A percentile compares a stretch with the other conserved stretches of the same genome.
Conservation (phyloP, 1,284 basidiomycete species). For the Porogramme epimiltina region DNA sequence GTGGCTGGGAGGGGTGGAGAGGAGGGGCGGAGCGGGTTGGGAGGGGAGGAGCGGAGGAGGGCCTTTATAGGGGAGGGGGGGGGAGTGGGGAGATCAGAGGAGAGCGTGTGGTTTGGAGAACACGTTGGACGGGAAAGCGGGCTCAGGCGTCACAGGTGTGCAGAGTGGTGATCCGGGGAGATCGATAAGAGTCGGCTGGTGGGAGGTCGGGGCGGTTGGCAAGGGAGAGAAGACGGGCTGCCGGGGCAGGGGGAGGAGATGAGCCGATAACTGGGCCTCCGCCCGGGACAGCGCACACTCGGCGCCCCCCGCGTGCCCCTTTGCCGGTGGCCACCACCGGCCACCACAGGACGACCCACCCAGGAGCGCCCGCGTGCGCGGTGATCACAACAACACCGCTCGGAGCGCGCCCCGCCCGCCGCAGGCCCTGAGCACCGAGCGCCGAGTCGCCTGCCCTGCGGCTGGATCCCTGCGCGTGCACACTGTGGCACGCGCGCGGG, state of each 20-base stretch:
- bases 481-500: background rate
- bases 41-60: background rate
- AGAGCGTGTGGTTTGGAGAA: conserved; percentile 14
- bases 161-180: conserved; percentile 29
- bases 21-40: conserved; percentile 22
- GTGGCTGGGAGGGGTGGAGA: conserved; percentile 2
- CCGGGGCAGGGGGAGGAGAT: conserved; percentile 22
- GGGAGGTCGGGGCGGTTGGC: no score
- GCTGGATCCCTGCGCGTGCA: background rate
- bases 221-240: conserved; percentile 3
- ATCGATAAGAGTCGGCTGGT: conserved; percentile 32
- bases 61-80: conserved; percentile 20
- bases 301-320: no score
- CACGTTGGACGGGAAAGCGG: conserved; percentile 15
- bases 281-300: background rate
- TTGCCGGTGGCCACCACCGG: no score
- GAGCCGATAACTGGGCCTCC: conserved; percentile 16
- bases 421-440: no score
- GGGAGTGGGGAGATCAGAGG: conserved; percentile 12
- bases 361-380: background rate
- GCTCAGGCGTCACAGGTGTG: conserved; percentile 28
- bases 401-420: no score
- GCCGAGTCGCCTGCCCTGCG: no score
- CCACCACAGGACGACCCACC: background rate
- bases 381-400: no score